A percentile compares a stretch with the other conserved stretches of the same genome.
Conservation (phyloP, 1,284 basidiomycete species). For the Puccinia coronata region DNA sequence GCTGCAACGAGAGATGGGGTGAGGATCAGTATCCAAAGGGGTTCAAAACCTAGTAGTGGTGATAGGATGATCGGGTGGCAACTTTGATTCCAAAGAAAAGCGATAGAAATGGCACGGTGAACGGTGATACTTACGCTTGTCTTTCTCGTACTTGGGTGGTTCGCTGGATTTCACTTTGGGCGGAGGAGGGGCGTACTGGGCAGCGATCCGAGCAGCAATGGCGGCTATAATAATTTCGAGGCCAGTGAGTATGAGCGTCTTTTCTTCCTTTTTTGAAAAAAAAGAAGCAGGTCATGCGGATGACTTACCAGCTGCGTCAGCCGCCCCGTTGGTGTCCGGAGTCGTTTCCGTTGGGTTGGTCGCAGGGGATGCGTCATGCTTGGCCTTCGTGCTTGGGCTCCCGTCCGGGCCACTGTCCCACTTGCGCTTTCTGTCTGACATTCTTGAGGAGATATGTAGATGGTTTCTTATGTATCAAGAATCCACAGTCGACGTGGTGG, state of each 20-base stretch:
- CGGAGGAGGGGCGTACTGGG: constrained; percentile 40
- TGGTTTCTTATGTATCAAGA: too few species aligned
- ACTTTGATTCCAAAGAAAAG: background rate
- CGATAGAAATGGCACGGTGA: background rate
- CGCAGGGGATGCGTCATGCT: background rate
- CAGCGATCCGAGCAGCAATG: constrained; percentile 47
- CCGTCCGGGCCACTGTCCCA: constrained; percentile 49
- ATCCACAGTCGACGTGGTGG: too few species aligned
- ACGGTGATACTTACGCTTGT: constrained; percentile 34
- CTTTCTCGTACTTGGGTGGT: constrained; percentile 47
- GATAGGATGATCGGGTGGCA: background rate
- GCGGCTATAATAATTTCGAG: constrained; percentile 31
- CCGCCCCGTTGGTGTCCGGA: constrained; percentile 23
- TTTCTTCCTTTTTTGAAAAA: background rate
- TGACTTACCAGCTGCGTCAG: constrained; percentile 42
- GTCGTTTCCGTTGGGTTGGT: background rate
- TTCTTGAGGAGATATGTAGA: background rate
- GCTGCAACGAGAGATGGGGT: constrained; percentile 10
- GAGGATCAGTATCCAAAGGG: background rate
- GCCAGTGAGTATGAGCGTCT: background rate
- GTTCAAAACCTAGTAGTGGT: too few species aligned
- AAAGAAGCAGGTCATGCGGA: background rate
- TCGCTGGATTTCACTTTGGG: constrained; percentile 40
- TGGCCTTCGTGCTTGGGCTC: constrained; percentile 24
- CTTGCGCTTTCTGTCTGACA: constrained; percentile 47